These are phyloP conservation scores for Rhizopogon vulgaris DNA, from an alignment of 768 basidiomycete genomes.

Conservation along the genomic window DNA sequence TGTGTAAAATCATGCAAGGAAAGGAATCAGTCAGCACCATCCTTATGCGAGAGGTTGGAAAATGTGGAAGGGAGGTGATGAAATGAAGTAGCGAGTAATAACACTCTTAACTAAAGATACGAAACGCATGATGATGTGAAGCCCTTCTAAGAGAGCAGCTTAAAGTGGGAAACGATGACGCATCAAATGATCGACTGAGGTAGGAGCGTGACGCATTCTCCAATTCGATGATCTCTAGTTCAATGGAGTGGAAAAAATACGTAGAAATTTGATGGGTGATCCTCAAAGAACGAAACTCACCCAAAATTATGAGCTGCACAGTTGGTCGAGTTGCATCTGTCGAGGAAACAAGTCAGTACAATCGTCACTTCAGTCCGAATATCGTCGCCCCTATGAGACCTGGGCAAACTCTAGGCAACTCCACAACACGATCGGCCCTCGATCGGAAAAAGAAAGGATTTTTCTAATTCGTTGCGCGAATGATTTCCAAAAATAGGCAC, in stretches of 20 bases:
- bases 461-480: slow-evolving; percentile 1
- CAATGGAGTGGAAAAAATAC: background rate
- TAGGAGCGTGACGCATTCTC: background rate
- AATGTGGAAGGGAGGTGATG: slow-evolving; percentile 3
- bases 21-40: slow-evolving; percentile 43
- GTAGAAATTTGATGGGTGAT: background rate
- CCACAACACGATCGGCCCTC: background rate
- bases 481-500: slow-evolving; percentile 26
- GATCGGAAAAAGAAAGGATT: slow-evolving; percentile 7
- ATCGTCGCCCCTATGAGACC: slow-evolving; percentile 8
- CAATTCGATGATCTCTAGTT: background rate
- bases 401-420: background rate
- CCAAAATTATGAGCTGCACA: slow-evolving; percentile 85
- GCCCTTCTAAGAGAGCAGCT: slow-evolving; percentile 22
- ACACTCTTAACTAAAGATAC: too few species aligned
- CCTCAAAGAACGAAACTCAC: slow-evolving; percentile 38
- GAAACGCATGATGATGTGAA: slow-evolving; percentile 1
- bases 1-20: slow-evolving; percentile 47
- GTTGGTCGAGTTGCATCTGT: slow-evolving; percentile 58
- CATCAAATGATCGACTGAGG: slow-evolving; percentile 4
- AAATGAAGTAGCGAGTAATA: slow-evolving; percentile 1
- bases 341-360: slow-evolving; percentile 11
- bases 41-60: slow-evolving; percentile 8
- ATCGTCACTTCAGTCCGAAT: slow-evolving; percentile 13
- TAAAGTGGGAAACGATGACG: slow-evolving; percentile 17